These are phyloP conservation scores for Saururus chinensis DNA, from an alignment of 164 flowering plant species.

Conservation along the genomic window DNA sequence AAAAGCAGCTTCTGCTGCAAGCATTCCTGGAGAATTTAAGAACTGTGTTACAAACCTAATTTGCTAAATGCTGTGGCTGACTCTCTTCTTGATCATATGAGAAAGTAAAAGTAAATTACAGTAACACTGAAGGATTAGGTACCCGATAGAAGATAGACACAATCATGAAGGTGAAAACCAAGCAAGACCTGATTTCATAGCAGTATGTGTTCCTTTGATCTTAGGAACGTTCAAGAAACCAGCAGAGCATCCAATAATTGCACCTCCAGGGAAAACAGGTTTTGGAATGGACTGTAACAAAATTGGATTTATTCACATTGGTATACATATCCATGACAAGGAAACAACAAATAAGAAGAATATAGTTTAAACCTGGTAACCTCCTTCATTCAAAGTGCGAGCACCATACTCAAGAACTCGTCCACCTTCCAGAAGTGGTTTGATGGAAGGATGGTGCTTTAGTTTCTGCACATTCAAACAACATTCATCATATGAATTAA, in stretches of 20 bases:
- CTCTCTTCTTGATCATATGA: neutral
- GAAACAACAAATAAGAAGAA: too few species aligned
- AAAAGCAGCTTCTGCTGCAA: slow-evolving; percentile 92
- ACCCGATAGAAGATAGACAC: too few species aligned
- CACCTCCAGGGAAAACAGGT: slow-evolving; percentile 98
- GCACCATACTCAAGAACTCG: slow-evolving; percentile 94
- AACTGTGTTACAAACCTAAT: neutral
- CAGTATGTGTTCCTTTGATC: slow-evolving; percentile 95
- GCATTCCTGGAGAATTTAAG: too few species aligned
- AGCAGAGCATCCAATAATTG: slow-evolving; percentile 96
- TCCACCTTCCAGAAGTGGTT: slow-evolving; percentile 75
- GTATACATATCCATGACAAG: too few species aligned
- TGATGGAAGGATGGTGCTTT: slow-evolving; percentile 88
- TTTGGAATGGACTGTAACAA: slow-evolving; percentile 93
- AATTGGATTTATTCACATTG: slow-evolving; percentile 38
- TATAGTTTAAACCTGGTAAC: too few species aligned
- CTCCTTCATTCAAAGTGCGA: slow-evolving; percentile 95
- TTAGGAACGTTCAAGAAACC: slow-evolving; percentile 95
- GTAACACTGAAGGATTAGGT: too few species aligned
- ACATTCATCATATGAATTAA: too few species aligned
- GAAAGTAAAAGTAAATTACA: too few species aligned
- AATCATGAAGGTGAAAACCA: too few species aligned
- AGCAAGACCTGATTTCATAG: slow-evolving; percentile 99
- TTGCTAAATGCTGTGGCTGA: too few species aligned
- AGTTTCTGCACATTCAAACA: too few species aligned